Conservation (phyloP, 306 rosid species). For the Cucurbita moschata region DNA sequence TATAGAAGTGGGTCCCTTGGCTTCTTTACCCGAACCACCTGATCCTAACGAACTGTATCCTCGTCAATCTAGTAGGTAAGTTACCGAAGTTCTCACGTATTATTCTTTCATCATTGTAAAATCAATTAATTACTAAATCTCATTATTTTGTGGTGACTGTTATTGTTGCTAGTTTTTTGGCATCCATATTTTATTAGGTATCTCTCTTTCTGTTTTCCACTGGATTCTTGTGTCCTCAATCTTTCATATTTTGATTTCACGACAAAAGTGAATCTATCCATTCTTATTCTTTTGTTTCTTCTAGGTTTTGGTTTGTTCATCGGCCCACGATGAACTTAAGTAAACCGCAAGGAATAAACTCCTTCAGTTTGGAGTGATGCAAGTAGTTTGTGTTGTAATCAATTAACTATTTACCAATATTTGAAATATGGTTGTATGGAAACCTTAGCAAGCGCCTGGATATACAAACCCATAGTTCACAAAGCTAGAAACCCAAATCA, state of each 20-base stretch:
- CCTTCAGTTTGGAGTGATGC: not conserved
- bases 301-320: not conserved
- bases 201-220: not conserved
- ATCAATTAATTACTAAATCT: not conserved
- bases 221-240: not conserved
- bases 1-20: slow-evolving; percentile 90
- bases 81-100: slow-evolving; percentile 13
- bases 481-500: too few relatives aligned
- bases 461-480: too few relatives aligned
- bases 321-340: too few relatives aligned
- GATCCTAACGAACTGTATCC: slow-evolving; percentile 96
- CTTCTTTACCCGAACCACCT: slow-evolving; percentile 96
- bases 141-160: not conserved
- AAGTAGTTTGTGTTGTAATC: not conserved
- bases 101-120: not conserved
- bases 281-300: not conserved
- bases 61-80: slow-evolving; percentile 85
- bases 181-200: not conserved
- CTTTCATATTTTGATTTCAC: not conserved
- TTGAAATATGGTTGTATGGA: not conserved
- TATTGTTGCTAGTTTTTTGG: not conserved
- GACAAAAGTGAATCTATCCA: not conserved
- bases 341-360: not conserved
- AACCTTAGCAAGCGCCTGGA: too few relatives aligned
- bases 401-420: not conserved